phyloP scores from a whole-genome alignment of 371 early-diverging fungal species.

The Rhizomucor pusillus region DNA sequence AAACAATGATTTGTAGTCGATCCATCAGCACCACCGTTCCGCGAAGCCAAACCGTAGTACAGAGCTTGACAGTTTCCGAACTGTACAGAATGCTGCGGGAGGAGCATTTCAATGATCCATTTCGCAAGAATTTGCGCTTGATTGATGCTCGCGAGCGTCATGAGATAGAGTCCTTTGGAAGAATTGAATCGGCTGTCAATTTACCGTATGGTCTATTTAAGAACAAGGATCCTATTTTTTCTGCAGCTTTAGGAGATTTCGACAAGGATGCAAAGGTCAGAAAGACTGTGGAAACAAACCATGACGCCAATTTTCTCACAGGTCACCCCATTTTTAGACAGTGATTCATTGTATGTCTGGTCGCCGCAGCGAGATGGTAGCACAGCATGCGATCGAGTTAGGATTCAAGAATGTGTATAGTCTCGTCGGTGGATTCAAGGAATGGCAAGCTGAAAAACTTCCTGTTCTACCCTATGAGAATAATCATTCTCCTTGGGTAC shows the following conservation, averaged over 20 bases:
- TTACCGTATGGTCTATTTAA: conserved; percentile 24
- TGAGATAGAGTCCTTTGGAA: conserved; percentile 26
- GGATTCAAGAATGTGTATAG: conserved; percentile 34
- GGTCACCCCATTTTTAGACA: conserved; percentile 16
- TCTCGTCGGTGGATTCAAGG: conserved; percentile 32
- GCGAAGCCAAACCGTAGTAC: background rate
- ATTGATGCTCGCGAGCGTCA: conserved; percentile 32
- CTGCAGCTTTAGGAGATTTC: conserved; percentile 18
- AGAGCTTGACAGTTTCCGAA: conserved; percentile 2
- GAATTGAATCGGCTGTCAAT: conserved; percentile 26
- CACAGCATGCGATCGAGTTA: conserved; percentile 20
- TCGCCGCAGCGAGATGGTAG: conserved; percentile 34
- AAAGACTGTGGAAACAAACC: background rate
- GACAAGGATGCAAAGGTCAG: conserved; percentile 22
- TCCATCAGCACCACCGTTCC: background rate
- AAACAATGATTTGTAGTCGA: too few relatives aligned
- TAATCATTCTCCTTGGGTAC: conserved; percentile 49
- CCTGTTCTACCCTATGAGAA: conserved; percentile 35
- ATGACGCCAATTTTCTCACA: background rate
- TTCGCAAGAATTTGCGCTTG: conserved; percentile 9
- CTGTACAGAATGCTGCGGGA: conserved; percentile 5
- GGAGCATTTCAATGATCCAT: conserved; percentile 8
- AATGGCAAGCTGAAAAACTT: conserved; percentile 29
- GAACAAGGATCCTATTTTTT: conserved; percentile 16
- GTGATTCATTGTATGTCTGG: conserved; percentile 46